Percentiles rank a stretch among this genome's conserved stretches.
Evolutionary conservation across 805 yeast genomes (phyloP).

Genomic region (Candida suzukii): DNA sequence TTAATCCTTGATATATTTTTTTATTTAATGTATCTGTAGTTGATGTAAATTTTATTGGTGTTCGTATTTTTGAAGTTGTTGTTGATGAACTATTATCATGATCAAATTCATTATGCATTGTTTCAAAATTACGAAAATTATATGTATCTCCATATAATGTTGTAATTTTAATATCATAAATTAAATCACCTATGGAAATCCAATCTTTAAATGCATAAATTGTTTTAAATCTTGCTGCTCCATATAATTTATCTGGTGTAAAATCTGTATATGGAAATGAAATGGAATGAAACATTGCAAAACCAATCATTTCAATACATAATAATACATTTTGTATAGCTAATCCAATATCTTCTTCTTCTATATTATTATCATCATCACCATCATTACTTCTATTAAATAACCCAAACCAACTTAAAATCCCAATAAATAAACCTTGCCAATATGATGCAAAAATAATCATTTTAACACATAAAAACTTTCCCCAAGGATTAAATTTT

Average conservation of each 20-base stretch:
- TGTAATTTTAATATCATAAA: conserved; percentile 68
- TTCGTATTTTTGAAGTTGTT: no score
- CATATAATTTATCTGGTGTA: conserved; percentile 52
- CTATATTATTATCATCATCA: conserved; percentile 24
- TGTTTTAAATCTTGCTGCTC: conserved; percentile 58
- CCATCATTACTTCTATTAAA: conserved; percentile 27
- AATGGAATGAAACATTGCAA: conserved; percentile 82
- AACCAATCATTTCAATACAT: conserved; percentile 77
- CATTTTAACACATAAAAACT: conserved; percentile 86
- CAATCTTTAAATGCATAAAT: conserved; percentile 68
- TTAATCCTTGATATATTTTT: conserved; percentile 72
- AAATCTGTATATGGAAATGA: conserved; percentile 80
- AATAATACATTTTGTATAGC: conserved; percentile 69
- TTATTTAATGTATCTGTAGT: conserved; percentile 37
- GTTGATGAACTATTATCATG: conserved; percentile 14
- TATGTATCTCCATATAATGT: conserved; percentile 64
- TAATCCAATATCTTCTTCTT: conserved; percentile 20
- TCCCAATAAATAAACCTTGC: conserved; percentile 71
- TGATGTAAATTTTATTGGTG: no score
- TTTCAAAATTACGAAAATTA: conserved; percentile 77
- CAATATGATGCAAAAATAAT: conserved; percentile 97
- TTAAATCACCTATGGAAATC: conserved; percentile 68
- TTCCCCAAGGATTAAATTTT: conserved; percentile 84
- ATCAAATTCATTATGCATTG: conserved; percentile 39
- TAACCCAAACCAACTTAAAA: conserved; percentile 41